Conservation (phyloP, 2,329 filamentous ascomycete genomes). For the Lasiodiplodia hormozganensis region DNA sequence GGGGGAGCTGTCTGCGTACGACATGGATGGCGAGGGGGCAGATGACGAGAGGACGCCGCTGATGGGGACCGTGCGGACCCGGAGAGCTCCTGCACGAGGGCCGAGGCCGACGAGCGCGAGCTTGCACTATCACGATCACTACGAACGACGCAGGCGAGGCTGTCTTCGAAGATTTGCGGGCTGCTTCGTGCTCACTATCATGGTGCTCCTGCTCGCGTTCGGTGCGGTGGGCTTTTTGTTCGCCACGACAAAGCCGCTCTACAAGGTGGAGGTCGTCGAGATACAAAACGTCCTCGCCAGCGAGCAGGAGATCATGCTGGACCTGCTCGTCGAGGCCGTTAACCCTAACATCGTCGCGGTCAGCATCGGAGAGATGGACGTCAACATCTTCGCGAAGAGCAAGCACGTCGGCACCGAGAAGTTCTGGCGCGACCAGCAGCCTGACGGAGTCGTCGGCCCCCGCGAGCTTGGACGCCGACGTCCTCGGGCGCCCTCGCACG, state of each 20-base stretch:
- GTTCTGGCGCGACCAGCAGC: slow-evolving; percentile 50
- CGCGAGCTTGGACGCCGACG: background rate
- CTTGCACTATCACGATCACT: slow-evolving; percentile 75
- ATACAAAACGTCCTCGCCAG: slow-evolving; percentile 92
- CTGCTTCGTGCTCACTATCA: slow-evolving; percentile 81
- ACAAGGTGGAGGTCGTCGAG: slow-evolving; percentile 76
- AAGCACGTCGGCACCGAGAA: slow-evolving; percentile 75
- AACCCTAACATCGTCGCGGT: slow-evolving; percentile 95
- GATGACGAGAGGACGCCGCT: slow-evolving; percentile 90
- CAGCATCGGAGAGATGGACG: slow-evolving; percentile 82
- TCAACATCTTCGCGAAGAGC: slow-evolving; percentile 94
- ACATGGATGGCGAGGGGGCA: slow-evolving; percentile 80
- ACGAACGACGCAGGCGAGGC: slow-evolving; percentile 63
- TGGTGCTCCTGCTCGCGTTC: slow-evolving; percentile 82
- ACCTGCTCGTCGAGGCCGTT: slow-evolving; percentile 83
- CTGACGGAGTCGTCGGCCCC: slow-evolving; percentile 29
- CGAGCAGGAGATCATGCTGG: slow-evolving; percentile 93
- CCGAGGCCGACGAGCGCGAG: slow-evolving; percentile 60
- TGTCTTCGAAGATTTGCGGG: slow-evolving; percentile 80
- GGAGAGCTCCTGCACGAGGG: slow-evolving; percentile 58
- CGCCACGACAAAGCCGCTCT: slow-evolving; percentile 86
- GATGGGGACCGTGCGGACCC: slow-evolving; percentile 69
- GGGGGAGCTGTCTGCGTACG: slow-evolving; percentile 72
- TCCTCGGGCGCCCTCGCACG: background rate
- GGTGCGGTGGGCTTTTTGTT: slow-evolving; percentile 88